Conservation (phyloP, 768 basidiomycete species). For the Tricholoma flavovirens region DNA sequence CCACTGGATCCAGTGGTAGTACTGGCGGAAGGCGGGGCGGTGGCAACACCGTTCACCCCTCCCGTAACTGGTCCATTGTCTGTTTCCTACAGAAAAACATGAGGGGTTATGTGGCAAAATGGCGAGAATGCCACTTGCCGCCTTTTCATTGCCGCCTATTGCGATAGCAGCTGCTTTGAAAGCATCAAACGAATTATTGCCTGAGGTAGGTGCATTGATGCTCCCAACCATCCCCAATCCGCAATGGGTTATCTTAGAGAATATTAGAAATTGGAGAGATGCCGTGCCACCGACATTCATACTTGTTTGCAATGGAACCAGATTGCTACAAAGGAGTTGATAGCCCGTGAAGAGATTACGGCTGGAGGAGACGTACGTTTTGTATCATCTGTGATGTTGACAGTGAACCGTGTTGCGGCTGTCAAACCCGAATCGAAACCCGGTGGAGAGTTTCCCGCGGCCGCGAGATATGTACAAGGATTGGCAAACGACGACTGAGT, state of each 20-base stretch:
- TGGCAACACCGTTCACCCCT: conserved; percentile 35
- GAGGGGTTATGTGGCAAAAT: not conserved
- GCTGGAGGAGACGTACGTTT: conserved; percentile 30
- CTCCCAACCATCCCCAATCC: conserved; percentile 47
- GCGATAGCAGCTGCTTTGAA: conserved; percentile 36
- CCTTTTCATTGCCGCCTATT: conserved; percentile 28
- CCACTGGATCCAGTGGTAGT: conserved; percentile 1
- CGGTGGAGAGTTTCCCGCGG: conserved; percentile 27
- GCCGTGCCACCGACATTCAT: not conserved
- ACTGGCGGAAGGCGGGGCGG: conserved; percentile 20
- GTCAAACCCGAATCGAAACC: conserved; percentile 55
- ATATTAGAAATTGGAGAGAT: not conserved
- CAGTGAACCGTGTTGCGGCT: conserved; percentile 32
- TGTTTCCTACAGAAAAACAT: conserved; percentile 22
- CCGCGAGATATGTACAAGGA: conserved; percentile 47
- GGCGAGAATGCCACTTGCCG: conserved; percentile 22
- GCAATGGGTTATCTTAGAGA: conserved; percentile 29
- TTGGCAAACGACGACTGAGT: conserved; percentile 50
- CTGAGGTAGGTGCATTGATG: conserved; percentile 44
- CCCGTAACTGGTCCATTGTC: conserved; percentile 35
- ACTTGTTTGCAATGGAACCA: conserved; percentile 53
- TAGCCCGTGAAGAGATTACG: not conserved
- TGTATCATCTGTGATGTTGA: conserved; percentile 42
- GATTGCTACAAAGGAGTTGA: conserved; percentile 33
- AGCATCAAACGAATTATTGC: conserved; percentile 32